Conservation (phyloP, 1,139 yeast genomes). For the Pichia sp. region DNA sequence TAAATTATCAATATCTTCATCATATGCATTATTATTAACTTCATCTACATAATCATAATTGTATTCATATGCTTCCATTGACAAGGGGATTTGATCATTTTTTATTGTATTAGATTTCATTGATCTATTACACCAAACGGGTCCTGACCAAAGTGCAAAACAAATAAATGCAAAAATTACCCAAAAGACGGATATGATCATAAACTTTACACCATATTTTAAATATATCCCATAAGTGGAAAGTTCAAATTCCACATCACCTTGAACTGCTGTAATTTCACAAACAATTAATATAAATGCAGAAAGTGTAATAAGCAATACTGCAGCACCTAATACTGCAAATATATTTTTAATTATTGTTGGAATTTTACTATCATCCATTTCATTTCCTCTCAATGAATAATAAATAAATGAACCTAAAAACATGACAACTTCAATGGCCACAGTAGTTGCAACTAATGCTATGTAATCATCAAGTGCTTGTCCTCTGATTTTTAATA, state of each 20-base stretch:
- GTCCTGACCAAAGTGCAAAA: conserved; percentile 34
- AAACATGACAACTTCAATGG: conserved; percentile 29
- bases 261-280: conserved; percentile 24
- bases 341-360: conserved; percentile 19
- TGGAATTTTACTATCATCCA: conserved; percentile 33
- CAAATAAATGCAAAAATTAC: conserved; percentile 31
- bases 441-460: conserved; percentile 28
- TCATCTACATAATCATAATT: conserved; percentile 5
- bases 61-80: conserved; percentile 7
- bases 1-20: neutral
- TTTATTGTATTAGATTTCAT: neutral
- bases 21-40: neutral
- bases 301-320: conserved; percentile 8
- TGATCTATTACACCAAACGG: conserved; percentile 36
- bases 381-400: conserved; percentile 31
- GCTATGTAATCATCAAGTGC: conserved; percentile 4
- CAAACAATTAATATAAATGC: conserved; percentile 30
- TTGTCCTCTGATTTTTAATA: conserved; percentile 23
- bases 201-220: conserved; percentile 32
- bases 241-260: conserved; percentile 32
- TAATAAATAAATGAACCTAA: conserved; percentile 34
- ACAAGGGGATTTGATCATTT: conserved; percentile 2
- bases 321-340: conserved; percentile 33
- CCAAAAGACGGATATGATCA: conserved; percentile 17
- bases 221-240: conserved; percentile 42